phyloP scores from a whole-genome alignment of 2,329 filamentous ascomycete genomes.

The Leptodontidium sp. region DNA sequence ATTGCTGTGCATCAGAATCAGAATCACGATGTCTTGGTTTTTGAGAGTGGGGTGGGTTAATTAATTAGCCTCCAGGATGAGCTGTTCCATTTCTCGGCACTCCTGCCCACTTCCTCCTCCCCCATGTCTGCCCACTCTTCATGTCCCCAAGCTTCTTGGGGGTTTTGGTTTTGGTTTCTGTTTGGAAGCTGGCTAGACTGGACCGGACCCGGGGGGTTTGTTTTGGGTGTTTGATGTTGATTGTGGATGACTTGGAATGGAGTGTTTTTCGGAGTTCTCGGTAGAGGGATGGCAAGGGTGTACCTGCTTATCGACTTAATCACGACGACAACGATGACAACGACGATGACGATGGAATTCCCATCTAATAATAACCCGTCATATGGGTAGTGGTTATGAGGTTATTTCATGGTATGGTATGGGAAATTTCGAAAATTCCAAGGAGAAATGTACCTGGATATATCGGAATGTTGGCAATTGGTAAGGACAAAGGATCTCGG shows the following conservation, averaged over 20 bases:
- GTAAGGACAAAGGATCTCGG: background rate
- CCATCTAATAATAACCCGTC: no score
- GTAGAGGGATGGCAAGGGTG: background rate
- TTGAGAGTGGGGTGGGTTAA: background rate
- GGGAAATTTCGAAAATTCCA: no score
- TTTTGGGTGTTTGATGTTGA: background rate
- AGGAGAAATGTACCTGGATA: no score
- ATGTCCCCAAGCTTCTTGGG: background rate
- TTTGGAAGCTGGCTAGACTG: no score
- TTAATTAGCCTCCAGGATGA: background rate
- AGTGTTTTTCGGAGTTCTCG: constrained; percentile 7
- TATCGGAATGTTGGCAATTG: constrained; percentile 1
- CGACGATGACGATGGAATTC: constrained; percentile 2
- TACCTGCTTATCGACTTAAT: background rate
- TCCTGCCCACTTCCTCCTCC: no score
- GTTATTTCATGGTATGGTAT: background rate
- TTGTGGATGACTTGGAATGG: background rate
- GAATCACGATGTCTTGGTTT: background rate
- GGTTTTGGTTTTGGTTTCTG: no score
- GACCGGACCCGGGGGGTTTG: no score
- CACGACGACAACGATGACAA: background rate
- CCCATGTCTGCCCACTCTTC: background rate
- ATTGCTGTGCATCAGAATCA: constrained; percentile 29
- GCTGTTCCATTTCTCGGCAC: no score
- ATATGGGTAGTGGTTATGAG: background rate